Percentiles rank a stretch among this genome's conserved stretches.
Conservation (phyloP, 257 asterid genomes). For the Prunella vulgaris region DNA sequence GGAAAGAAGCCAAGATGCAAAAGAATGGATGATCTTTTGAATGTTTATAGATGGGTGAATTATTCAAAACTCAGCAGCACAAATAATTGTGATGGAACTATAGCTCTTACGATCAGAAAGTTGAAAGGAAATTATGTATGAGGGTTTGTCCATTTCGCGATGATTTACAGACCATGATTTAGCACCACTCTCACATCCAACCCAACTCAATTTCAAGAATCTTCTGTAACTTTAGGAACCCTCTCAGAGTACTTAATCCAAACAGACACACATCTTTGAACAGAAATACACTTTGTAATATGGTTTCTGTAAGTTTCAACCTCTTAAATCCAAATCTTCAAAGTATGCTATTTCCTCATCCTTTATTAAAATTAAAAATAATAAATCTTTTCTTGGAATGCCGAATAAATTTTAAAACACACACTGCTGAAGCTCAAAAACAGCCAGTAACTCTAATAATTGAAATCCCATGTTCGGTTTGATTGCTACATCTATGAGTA, state of each 20-base stretch:
- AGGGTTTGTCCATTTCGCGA: not conserved
- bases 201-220: not conserved
- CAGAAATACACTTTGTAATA: not conserved
- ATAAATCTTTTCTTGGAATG: not conserved
- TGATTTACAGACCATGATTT: not conserved
- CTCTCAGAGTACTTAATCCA: not conserved
- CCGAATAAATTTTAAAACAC: constrained; percentile 4
- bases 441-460: not conserved
- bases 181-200: not conserved
- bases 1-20: not conserved
- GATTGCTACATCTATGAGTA: not conserved
- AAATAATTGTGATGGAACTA: too few relatives aligned
- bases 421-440: constrained; percentile 5
- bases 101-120: not conserved
- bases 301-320: not conserved
- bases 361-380: not conserved
- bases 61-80: not conserved
- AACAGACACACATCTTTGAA: not conserved
- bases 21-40: not conserved
- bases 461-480: not conserved
- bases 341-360: not conserved
- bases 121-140: not conserved
- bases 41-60: not conserved
- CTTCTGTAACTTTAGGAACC: not conserved
- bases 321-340: not conserved